Conservation (phyloP, 2,329 filamentous ascomycete genomes). For the Penicillium sp. region DNA sequence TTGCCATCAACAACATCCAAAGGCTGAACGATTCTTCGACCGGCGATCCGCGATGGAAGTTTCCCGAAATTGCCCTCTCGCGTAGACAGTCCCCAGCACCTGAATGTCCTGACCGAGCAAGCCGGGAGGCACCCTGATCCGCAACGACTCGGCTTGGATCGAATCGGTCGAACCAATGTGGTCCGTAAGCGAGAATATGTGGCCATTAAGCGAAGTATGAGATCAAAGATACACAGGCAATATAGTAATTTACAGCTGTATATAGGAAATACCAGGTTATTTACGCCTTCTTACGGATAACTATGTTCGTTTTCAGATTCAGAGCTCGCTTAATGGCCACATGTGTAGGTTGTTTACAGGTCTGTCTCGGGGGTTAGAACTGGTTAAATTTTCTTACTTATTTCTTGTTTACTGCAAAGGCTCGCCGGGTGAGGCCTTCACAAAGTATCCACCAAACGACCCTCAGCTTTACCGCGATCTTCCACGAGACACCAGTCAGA, state of each 20-base stretch:
- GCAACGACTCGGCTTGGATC: background rate
- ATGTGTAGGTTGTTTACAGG: no score
- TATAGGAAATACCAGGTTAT: no score
- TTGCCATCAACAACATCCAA: conserved; percentile 15
- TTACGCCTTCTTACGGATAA: no score
- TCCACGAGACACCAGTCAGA: background rate
- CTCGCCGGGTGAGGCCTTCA: background rate
- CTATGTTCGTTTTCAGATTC: no score
- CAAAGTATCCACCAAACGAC: background rate
- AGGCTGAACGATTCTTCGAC: background rate
- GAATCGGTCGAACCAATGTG: no score
- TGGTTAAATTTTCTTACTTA: no score
- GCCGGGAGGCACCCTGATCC: background rate
- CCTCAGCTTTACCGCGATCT: background rate
- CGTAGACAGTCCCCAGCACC: conserved; percentile 3
- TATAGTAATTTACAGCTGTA: no score
- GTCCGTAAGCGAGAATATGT: no score
- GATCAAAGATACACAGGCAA: no score
- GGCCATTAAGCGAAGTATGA: no score
- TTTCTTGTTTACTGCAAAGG: background rate
- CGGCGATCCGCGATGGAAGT: background rate
- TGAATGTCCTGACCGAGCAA: background rate
- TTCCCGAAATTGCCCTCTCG: conserved; percentile 5
- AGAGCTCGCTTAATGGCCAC: no score
- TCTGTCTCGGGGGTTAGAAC: no score